Evolutionary conservation across 176 grass and related monocot genomes (phyloP).

Genomic region (Musa beccarii): DNA sequence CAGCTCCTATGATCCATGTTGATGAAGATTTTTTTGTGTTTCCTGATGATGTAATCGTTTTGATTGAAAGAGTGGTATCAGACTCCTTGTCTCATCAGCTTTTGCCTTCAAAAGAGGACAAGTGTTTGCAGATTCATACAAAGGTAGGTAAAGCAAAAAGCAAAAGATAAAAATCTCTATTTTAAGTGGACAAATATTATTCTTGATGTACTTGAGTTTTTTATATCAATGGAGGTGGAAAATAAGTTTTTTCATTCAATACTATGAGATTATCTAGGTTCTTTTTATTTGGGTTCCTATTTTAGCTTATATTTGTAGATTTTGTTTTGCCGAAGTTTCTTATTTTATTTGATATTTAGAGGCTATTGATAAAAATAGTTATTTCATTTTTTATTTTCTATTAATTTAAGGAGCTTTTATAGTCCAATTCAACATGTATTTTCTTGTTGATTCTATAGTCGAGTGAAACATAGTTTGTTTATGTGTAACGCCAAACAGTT

Average conservation of each 20-base stretch:
- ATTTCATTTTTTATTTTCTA: no score
- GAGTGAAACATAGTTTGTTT: no score
- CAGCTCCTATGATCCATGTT: constrained; percentile 29
- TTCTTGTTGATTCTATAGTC: no score
- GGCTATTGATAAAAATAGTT: no score
- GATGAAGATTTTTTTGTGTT: constrained; percentile 72
- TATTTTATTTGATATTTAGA: constrained; percentile 2
- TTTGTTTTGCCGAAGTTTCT: neutral
- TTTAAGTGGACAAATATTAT: neutral
- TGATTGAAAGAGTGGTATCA: constrained; percentile 61
- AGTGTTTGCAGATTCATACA: constrained; percentile 56
- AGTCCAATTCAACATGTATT: no score
- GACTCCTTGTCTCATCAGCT: constrained; percentile 60
- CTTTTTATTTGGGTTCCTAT: neutral
- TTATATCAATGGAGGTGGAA: neutral
- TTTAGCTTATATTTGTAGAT: neutral
- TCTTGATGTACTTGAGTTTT: neutral
- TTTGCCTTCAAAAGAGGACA: constrained; percentile 72
- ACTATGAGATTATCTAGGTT: neutral
- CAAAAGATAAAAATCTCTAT: no score
- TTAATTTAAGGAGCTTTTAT: no score
- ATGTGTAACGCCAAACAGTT: no score
- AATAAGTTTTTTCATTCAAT: neutral
- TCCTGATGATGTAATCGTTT: constrained; percentile 64
- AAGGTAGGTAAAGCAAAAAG: constrained; percentile 14